phyloP scores from a whole-genome alignment of 441 rosid genomes.

The Arabidopsis hybrid region DNA sequence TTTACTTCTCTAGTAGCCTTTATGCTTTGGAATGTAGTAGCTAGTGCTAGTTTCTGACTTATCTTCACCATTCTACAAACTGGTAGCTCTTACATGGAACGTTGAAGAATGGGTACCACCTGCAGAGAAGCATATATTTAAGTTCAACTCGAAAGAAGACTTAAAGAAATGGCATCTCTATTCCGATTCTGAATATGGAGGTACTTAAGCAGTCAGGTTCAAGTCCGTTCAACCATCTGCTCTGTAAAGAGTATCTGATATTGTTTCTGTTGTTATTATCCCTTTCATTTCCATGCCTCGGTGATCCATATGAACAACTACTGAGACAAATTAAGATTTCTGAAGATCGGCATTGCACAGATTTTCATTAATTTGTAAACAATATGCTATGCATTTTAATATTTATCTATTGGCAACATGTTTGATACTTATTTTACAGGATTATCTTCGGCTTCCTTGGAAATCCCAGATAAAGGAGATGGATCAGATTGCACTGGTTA shows the following conservation, averaged over 20 bases:
- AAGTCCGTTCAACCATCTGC: conserved; percentile 5
- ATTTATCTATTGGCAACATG: conserved; percentile 5
- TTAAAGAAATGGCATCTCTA: conserved; percentile 94
- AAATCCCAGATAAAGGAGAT: conserved; percentile 63
- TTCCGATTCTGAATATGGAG: conserved; percentile 96
- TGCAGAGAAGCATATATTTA: conserved; percentile 68
- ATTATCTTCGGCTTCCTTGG: conserved; percentile 86
- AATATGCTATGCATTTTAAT: not conserved
- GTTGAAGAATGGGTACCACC: conserved; percentile 91
- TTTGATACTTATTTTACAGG: conserved; percentile 55
- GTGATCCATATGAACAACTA: conserved; percentile 30
- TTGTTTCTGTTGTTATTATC: conserved; percentile 3
- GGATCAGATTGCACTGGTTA: conserved; percentile 59
- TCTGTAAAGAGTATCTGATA: conserved; percentile 1
- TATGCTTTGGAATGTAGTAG: conserved; percentile 20
- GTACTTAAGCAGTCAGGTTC: conserved; percentile 48
- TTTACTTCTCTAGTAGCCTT: conserved; percentile 20
- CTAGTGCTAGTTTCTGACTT: conserved; percentile 34
- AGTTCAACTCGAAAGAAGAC: conserved; percentile 80
- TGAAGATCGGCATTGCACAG: not conserved
- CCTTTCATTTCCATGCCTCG: conserved; percentile 12
- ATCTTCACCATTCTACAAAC: conserved; percentile 33
- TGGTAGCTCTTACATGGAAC: conserved; percentile 84
- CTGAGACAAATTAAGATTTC: not conserved
- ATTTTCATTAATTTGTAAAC: conserved; percentile 10